A percentile compares a stretch with the other conserved stretches of the same genome.
These are phyloP conservation scores for Kazachstania kunashirensis DNA, from an alignment of 805 yeast genomes.

Conservation along the genomic window DNA sequence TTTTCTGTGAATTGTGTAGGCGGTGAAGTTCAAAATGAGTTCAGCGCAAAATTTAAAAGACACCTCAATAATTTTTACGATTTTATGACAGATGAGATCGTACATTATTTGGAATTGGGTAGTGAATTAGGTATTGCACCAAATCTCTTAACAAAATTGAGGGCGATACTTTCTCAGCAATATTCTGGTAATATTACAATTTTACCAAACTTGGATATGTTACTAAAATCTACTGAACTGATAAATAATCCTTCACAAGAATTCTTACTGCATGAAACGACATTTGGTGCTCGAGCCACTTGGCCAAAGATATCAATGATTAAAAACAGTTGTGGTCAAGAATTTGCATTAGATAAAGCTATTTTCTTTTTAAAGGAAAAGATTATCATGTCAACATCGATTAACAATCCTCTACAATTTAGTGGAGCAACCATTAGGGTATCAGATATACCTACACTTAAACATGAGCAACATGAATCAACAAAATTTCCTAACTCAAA, in stretches of 20 bases:
- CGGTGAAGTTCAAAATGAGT: slow-evolving; percentile 55
- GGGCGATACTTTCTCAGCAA: slow-evolving; percentile 71
- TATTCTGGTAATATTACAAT: slow-evolving; percentile 93
- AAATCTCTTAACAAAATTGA: slow-evolving; percentile 60
- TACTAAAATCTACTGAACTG: slow-evolving; percentile 49
- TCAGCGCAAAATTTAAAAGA: slow-evolving; percentile 45
- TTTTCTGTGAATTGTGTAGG: slow-evolving; percentile 59
- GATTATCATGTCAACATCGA: slow-evolving; percentile 35
- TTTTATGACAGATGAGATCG: slow-evolving; percentile 56
- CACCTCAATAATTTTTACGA: slow-evolving; percentile 46
- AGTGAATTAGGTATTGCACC: slow-evolving; percentile 70
- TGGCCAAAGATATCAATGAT: slow-evolving; percentile 89
- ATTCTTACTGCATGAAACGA: slow-evolving; percentile 51
- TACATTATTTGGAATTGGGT: slow-evolving; percentile 65
- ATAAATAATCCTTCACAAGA: slow-evolving; percentile 76
- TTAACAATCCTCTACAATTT: slow-evolving; percentile 26
- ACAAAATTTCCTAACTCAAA: no score
- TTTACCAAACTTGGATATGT: slow-evolving; percentile 58
- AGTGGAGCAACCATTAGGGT: slow-evolving; percentile 13
- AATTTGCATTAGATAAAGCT: slow-evolving; percentile 74
- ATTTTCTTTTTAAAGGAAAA: slow-evolving; percentile 59
- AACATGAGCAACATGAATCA: background rate
- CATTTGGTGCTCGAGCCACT: slow-evolving; percentile 82
- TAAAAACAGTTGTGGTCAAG: slow-evolving; percentile 82
- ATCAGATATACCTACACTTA: slow-evolving; percentile 4